These are phyloP conservation scores for Bolboschoenoplectus hybrid DNA, from an alignment of 202 grass and related monocot genomes.

Conservation along the genomic window DNA sequence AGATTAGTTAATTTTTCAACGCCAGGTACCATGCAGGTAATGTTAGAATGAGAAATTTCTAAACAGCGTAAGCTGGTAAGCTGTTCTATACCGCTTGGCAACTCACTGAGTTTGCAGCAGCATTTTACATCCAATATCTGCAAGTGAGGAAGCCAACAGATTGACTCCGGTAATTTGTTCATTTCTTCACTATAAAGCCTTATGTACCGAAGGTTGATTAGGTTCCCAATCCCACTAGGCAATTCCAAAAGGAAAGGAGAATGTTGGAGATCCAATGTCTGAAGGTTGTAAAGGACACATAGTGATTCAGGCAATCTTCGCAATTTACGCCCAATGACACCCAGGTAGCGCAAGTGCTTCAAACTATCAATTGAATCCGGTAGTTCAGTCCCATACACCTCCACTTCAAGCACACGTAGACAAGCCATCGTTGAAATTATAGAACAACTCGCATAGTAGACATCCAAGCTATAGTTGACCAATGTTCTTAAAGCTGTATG, in stretches of 20 bases:
- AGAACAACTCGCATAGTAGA: slow-evolving; percentile 16
- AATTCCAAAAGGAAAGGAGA: slow-evolving; percentile 32
- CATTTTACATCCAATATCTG: slow-evolving; percentile 20
- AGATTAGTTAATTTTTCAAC: slow-evolving; percentile 28
- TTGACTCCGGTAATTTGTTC: slow-evolving; percentile 1
- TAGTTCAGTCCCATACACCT: slow-evolving; percentile 18
- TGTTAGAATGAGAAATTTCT: neutral
- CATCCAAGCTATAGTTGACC: slow-evolving; percentile 31
- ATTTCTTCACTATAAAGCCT: slow-evolving; percentile 24
- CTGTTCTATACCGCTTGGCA: neutral
- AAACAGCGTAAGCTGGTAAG: neutral
- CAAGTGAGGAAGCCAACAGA: slow-evolving; percentile 11
- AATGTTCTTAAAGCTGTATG: slow-evolving; percentile 3
- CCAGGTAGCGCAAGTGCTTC: slow-evolving; percentile 37
- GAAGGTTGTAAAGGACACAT: slow-evolving; percentile 44
- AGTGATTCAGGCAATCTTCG: slow-evolving; percentile 43
- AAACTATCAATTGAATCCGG: slow-evolving; percentile 42
- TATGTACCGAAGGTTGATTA: slow-evolving; percentile 32
- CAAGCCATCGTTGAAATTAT: neutral
- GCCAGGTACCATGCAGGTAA: neutral
- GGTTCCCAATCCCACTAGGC: slow-evolving; percentile 31
- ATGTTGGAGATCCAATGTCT: slow-evolving; percentile 43
- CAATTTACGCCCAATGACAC: slow-evolving; percentile 32
- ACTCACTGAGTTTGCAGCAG: neutral
- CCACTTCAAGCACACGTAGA: slow-evolving; percentile 39